These are phyloP conservation scores for Trichophaea hybrida DNA, from an alignment of 2,329 filamentous ascomycete species.

Conservation along the genomic window DNA sequence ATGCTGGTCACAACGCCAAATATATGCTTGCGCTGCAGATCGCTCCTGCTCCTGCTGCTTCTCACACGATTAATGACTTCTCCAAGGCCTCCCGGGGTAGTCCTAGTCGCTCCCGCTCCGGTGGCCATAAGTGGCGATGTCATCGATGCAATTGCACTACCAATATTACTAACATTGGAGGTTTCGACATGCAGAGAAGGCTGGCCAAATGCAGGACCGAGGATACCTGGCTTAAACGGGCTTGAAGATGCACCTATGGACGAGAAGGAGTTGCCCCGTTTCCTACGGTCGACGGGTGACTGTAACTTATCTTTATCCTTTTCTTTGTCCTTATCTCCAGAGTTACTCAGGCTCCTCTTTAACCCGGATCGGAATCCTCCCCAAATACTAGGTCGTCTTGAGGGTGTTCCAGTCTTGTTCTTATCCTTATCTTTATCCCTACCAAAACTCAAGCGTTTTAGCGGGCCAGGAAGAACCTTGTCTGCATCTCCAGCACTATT, in stretches of 20 bases:
- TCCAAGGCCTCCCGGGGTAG: constrained; percentile 3
- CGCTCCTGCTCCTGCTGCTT: constrained; percentile 42
- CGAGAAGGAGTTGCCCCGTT: constrained; percentile 13
- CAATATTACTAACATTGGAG: constrained; percentile 10
- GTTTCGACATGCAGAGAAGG: constrained; percentile 15
- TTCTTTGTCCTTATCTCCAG: constrained; percentile 12
- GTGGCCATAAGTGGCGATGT: constrained; percentile 7
- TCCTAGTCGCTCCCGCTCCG: constrained; percentile 25
- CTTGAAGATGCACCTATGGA: not conserved
- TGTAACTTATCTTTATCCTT: constrained; percentile 6
- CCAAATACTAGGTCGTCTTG: constrained; percentile 19
- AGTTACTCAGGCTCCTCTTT: constrained; percentile 20
- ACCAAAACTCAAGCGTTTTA: constrained; percentile 26
- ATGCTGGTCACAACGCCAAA: constrained; percentile 35
- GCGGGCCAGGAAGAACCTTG: constrained; percentile 15
- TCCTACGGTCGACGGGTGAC: constrained; percentile 1
- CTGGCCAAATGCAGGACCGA: constrained; percentile 6
- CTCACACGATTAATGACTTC: constrained; percentile 34
- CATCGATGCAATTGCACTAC: constrained; percentile 19
- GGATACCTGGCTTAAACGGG: constrained; percentile 10
- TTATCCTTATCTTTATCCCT: constrained; percentile 23
- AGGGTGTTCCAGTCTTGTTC: constrained; percentile 7
- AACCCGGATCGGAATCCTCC: constrained; percentile 10
- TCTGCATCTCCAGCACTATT: constrained; percentile 26
- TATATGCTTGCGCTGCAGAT: constrained; percentile 31